These are phyloP conservation scores for Saccharomycopsis capsularis DNA, from an alignment of 805 yeast genomes.

Conservation along the genomic window DNA sequence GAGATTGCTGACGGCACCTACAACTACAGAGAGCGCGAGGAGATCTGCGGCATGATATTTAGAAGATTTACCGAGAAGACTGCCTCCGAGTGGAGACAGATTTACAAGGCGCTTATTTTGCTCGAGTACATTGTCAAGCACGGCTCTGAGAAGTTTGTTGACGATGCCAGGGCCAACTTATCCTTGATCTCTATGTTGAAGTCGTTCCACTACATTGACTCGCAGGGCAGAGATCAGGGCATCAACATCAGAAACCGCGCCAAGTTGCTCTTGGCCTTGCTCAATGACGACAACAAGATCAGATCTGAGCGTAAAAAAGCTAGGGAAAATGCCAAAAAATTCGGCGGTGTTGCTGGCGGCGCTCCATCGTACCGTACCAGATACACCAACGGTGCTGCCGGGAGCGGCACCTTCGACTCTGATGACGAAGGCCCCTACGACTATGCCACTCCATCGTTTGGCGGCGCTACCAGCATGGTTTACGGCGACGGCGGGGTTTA, in stretches of 20 bases:
- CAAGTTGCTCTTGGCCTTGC: constrained; percentile 59
- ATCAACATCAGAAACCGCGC: constrained; percentile 90
- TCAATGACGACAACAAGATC: constrained; percentile 34
- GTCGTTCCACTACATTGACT: constrained; percentile 88
- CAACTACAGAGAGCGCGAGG: constrained; percentile 75
- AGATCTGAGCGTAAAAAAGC: constrained; percentile 21
- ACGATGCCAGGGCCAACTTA: constrained; percentile 82
- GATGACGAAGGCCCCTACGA: constrained; percentile 9
- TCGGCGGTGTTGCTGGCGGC: constrained; percentile 20
- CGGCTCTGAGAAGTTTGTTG: constrained; percentile 92
- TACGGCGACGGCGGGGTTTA: constrained; percentile 69
- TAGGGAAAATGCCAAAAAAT: constrained; percentile 21
- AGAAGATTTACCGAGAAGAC: constrained; percentile 93
- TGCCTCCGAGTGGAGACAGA: constrained; percentile 97
- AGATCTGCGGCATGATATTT: constrained; percentile 66
- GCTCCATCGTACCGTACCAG: constrained; percentile 11
- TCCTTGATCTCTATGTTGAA: constrained; percentile 80
- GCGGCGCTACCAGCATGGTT: constrained; percentile 28
- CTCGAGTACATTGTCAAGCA: constrained; percentile 86
- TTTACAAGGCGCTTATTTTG: constrained; percentile 87
- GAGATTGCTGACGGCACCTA: constrained; percentile 94
- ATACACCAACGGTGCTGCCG: constrained; percentile 17
- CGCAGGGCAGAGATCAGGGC: constrained; percentile 94
- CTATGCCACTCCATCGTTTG: constrained; percentile 9
- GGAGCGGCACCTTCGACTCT: constrained; percentile 1